phyloP scores from a whole-genome alignment of 495 filamentous ascomycete species.

The Neurospora sp. region DNA sequence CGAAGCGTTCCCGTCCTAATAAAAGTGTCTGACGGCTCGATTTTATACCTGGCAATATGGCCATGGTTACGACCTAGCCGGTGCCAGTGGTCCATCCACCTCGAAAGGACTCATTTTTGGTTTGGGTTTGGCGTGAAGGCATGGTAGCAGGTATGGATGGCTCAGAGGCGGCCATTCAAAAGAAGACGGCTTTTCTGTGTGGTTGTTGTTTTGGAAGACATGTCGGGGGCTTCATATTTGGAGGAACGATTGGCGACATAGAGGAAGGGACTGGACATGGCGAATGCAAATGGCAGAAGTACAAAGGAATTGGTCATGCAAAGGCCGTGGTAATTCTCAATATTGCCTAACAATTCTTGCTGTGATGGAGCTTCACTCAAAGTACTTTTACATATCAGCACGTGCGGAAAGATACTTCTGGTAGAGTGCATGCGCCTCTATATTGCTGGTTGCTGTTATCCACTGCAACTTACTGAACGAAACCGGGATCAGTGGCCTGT shows the following conservation, averaged over 20 bases:
- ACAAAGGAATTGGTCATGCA: background rate
- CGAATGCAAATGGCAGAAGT: background rate
- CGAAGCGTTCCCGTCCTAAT: background rate
- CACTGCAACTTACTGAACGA: background rate
- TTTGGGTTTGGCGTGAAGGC: too few species aligned
- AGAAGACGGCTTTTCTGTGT: background rate
- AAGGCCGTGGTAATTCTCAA: background rate
- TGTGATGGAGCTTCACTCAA: background rate
- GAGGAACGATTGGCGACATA: too few species aligned
- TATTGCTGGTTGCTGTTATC: background rate
- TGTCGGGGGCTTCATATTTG: background rate
- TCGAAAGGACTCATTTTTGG: background rate
- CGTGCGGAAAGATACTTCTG: background rate
- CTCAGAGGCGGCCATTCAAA: background rate
- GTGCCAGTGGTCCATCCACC: background rate
- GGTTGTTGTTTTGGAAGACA: background rate
- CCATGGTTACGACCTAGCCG: background rate
- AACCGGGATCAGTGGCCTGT: background rate
- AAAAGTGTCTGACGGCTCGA: background rate
- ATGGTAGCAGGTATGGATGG: too few species aligned
- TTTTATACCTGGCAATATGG: background rate
- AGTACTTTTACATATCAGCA: background rate
- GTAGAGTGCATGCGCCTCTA: background rate
- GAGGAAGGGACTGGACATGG: background rate
- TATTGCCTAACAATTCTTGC: background rate